Evolutionary conservation across 768 basidiomycete genomes (phyloP).

Genomic region (Russula dissimulans): DNA sequence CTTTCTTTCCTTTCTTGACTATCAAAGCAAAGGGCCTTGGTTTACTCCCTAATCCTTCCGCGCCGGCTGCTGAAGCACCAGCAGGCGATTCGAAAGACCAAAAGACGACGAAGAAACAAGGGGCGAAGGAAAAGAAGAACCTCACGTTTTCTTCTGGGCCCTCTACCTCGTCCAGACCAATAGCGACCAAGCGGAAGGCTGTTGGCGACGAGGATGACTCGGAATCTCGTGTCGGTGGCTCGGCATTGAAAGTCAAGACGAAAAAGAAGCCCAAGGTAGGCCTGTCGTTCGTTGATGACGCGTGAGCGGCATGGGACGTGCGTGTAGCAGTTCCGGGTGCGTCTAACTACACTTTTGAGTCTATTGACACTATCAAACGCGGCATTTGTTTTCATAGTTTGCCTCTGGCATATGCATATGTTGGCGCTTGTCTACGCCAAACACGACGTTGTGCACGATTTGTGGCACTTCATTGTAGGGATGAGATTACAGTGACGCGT

Average conservation of each 20-base stretch:
- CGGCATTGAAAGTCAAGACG: constrained; percentile 41
- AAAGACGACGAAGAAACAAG: constrained; percentile 9
- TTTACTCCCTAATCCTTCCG: constrained; percentile 36
- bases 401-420: not conserved
- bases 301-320: constrained; percentile 25
- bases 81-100: not conserved
- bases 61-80: not conserved
- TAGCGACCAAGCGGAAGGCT: constrained; percentile 28
- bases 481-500: no score
- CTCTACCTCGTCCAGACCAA: constrained; percentile 14
- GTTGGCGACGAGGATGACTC: constrained; percentile 24
- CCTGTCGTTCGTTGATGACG: constrained; percentile 53
- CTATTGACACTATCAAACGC: no score
- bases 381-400: not conserved
- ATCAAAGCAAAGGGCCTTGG: constrained; percentile 50
- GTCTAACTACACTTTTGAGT: not conserved
- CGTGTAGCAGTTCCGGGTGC: not conserved
- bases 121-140: constrained; percentile 15
- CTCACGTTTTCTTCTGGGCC: constrained; percentile 31
- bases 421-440: no score
- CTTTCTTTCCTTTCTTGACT: not conserved
- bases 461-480: no score
- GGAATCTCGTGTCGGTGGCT: constrained; percentile 16
- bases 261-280: constrained; percentile 39
- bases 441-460: no score